Percentiles rank a stretch among this genome's conserved stretches.
Evolutionary conservation across 2,329 filamentous ascomycete species (phyloP).

Genomic region (Decorospora gaudefroyi): DNA sequence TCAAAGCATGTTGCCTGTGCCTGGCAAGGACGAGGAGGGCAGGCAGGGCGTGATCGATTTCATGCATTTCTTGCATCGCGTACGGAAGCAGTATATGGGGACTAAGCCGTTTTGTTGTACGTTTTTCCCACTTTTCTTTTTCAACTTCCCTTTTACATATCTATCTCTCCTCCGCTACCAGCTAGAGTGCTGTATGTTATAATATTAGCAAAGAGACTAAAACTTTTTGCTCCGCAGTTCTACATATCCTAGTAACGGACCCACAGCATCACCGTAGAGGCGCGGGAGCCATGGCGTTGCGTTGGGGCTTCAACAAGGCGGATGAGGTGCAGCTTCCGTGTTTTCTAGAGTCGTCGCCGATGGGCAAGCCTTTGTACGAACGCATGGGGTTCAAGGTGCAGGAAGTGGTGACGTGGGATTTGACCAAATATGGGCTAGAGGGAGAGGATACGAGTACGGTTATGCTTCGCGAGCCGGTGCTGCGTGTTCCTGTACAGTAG

Average conservation of each 20-base stretch:
- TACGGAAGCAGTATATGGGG: slow-evolving; percentile 40
- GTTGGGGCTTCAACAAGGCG: slow-evolving; percentile 49
- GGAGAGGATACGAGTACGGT: slow-evolving; percentile 35
- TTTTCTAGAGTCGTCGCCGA: slow-evolving; percentile 51
- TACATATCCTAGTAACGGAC: slow-evolving; percentile 43
- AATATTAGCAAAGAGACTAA: too few species aligned
- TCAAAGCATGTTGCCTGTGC: slow-evolving; percentile 35
- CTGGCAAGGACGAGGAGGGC: slow-evolving; percentile 30
- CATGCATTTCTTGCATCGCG: slow-evolving; percentile 29
- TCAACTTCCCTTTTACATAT: too few species aligned
- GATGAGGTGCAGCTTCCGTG: slow-evolving; percentile 48
- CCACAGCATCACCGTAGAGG: slow-evolving; percentile 51
- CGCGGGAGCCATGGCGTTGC: slow-evolving; percentile 48
- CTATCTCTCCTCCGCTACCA: too few species aligned
- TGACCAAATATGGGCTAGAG: slow-evolving; percentile 36
- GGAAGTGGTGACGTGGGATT: slow-evolving; percentile 29
- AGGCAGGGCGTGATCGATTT: slow-evolving; percentile 37
- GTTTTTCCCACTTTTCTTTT: too few species aligned
- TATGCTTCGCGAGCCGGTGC: slow-evolving; percentile 37
- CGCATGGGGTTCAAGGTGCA: slow-evolving; percentile 32
- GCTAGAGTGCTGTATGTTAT: too few species aligned
- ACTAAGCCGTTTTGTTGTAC: slow-evolving; percentile 45
- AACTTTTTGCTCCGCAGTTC: slow-evolving; percentile 27
- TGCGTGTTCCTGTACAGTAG: background rate
- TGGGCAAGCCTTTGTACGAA: slow-evolving; percentile 50